These are phyloP conservation scores for Macadamia integrifolia DNA, from an alignment of 164 flowering plant species.

Conservation along the genomic window DNA sequence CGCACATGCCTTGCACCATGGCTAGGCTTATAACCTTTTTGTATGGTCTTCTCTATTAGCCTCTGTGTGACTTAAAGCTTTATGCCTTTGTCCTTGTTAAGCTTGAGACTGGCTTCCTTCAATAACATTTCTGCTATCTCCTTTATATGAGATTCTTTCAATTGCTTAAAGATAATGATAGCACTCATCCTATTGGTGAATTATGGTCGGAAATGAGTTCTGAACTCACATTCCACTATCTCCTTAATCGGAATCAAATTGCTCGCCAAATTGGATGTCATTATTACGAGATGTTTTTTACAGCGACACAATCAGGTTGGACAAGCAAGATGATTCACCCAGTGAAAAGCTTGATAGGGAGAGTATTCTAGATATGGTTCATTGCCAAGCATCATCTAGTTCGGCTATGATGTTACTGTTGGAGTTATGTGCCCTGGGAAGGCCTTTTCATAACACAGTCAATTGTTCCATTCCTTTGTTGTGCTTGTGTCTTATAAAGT, in stretches of 20 bases:
- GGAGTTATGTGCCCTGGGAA: too few relatives aligned
- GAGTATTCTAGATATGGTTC: too few relatives aligned
- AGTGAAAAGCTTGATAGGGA: too few relatives aligned
- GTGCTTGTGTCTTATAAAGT: too few relatives aligned
- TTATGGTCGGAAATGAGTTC: constrained; percentile 81
- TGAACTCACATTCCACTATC: constrained; percentile 44
- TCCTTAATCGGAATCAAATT: constrained; percentile 78
- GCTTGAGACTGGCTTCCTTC: constrained; percentile 63
- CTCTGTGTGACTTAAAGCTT: constrained; percentile 78
- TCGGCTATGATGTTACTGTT: too few relatives aligned
- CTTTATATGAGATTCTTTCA: constrained; percentile 72
- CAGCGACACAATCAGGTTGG: too few relatives aligned
- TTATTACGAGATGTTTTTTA: constrained; percentile 67
- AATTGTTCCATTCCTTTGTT: too few relatives aligned
- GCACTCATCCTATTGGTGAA: constrained; percentile 81
- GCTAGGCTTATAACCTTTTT: constrained; percentile 80
- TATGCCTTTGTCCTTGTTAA: constrained; percentile 45
- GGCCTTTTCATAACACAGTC: too few relatives aligned
- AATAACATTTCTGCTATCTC: constrained; percentile 83
- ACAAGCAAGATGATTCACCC: too few relatives aligned
- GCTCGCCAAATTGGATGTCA: constrained; percentile 89
- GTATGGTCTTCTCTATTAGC: constrained; percentile 66
- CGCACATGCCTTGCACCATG: constrained; percentile 43
- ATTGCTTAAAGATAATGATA: constrained; percentile 82
- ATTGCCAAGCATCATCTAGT: too few relatives aligned